Base-by-base conservation (phyloP, 805 yeast species). In the Cyberlindnera americana region DNA sequence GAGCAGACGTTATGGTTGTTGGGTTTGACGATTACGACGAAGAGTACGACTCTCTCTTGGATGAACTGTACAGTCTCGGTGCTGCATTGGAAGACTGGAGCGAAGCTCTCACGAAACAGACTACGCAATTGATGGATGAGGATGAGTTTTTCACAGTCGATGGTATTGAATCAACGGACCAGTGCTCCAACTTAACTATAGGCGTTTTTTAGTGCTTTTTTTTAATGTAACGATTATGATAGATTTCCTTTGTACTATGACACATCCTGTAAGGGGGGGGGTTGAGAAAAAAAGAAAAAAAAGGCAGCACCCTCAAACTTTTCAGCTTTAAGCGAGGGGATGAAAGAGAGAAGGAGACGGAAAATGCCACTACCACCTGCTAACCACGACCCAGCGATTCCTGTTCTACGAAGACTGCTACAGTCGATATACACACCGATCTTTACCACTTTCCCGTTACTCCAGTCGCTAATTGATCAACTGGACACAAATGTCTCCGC, bases 351-450 rank as follows among this genome's bases (percentile, higher is more conserved):
- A 26, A 21, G 10, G 23, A 21, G 23, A 21, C 9, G 23, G 9
- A 21, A 21, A 16, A 47, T 49, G 54, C 41, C 50, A 4, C 38
- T 43, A 6, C 48, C 48, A 10, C 46, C 51, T 3, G 43, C 48
- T 3, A 48, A 46, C 35, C 9, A 29, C 1, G 52, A 48, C 24
- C 43, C 49, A 3, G 35, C 37, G 3, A 38, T 50, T 5, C 41
- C 33, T 1, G 28, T 31, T 12, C 35, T 50, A 1, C 25, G 46
- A 12, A n/a, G n/a, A 4, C 38, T 46, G 1, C 46, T 49, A 3
- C 23, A 21, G 19, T 16, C 28, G 5, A 31, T 50, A 6, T 50
- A 50, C 32, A 33, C 41, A 1, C 26, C 41, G 3, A 38, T 46
- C 9, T 50, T 48, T 29, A 31, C 42, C 7, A 36, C 52, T 3